These are phyloP conservation scores for Styphnolobium japonicum DNA, from an alignment of 306 rosid genomes.

Conservation along the genomic window DNA sequence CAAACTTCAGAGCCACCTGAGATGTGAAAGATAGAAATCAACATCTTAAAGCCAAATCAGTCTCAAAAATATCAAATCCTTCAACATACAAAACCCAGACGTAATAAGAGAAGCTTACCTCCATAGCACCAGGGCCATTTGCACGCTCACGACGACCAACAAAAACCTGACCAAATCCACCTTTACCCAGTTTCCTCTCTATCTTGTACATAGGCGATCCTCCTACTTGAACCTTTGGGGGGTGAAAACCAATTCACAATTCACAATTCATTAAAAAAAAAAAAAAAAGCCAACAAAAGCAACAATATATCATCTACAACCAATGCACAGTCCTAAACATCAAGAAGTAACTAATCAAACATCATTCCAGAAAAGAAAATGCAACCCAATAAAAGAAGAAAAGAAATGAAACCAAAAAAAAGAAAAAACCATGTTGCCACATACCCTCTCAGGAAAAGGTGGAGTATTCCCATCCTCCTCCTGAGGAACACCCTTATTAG, in stretches of 20 bases:
- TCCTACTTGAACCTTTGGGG: constrained; percentile 82
- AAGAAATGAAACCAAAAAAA: neutral
- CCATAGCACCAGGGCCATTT: constrained; percentile 69
- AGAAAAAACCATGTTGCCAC: neutral
- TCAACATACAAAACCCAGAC: neutral
- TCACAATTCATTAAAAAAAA: neutral
- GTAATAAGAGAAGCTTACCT: constrained; percentile 37
- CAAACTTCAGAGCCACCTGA: constrained; percentile 97
- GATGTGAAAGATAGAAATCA: constrained; percentile 21
- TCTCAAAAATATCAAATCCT: neutral
- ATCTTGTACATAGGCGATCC: constrained; percentile 87
- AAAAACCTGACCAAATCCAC: constrained; percentile 97
- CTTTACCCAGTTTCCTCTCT: constrained; percentile 91
- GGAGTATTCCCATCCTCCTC: constrained; percentile 78
- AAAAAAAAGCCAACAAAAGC: neutral
- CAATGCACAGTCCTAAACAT: neutral
- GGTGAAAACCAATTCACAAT: neutral
- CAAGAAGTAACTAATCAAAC: neutral
- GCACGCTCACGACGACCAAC: constrained; percentile 92
- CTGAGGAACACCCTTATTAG: constrained; percentile 70
- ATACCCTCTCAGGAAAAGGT: constrained; percentile 84
- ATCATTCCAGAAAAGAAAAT: neutral
- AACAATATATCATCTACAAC: neutral
- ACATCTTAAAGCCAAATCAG: neutral
- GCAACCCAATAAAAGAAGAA: neutral